A percentile compares a stretch with the other conserved stretches of the same genome.
These are phyloP conservation scores for Teunomyces aglyptinius DNA, from an alignment of 805 yeast species.

Conservation along the genomic window DNA sequence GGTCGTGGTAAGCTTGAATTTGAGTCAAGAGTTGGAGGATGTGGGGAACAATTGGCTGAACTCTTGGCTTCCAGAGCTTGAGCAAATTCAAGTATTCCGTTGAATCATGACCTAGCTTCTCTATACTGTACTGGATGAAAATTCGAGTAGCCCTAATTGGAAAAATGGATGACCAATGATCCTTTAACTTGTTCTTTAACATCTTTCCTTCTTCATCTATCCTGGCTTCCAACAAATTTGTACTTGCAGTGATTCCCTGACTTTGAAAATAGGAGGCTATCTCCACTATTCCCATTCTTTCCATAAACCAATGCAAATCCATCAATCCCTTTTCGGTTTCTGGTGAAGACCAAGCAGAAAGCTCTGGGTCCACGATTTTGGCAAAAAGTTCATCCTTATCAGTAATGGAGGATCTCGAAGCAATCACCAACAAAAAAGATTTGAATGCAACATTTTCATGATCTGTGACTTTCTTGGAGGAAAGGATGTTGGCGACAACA, in stretches of 20 bases:
- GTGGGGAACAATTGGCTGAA: conserved; percentile 88
- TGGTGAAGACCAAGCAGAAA: conserved; percentile 89
- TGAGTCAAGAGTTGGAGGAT: conserved; percentile 83
- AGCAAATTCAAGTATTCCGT: conserved; percentile 70
- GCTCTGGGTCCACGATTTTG: conserved; percentile 88
- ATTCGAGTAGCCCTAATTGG: conserved; percentile 96
- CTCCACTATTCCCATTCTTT: conserved; percentile 88
- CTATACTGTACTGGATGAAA: conserved; percentile 92
- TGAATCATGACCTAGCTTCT: conserved; percentile 77
- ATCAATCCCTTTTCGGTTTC: conserved; percentile 84
- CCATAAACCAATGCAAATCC: conserved; percentile 98
- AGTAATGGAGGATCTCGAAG: conserved; percentile 76
- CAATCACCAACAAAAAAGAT: conserved; percentile 86
- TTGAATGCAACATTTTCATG: conserved; percentile 94
- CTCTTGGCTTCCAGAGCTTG: conserved; percentile 87
- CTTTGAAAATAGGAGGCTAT: conserved; percentile 88
- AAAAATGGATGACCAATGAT: conserved; percentile 90
- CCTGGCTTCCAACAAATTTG: conserved; percentile 70
- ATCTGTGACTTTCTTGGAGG: conserved; percentile 68
- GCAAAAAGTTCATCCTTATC: conserved; percentile 77
- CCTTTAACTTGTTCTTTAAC: conserved; percentile 74
- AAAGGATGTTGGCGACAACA: conserved; percentile 70
- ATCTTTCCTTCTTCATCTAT: conserved; percentile 88
- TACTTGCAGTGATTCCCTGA: conserved; percentile 73
- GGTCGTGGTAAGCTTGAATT: conserved; percentile 92